Evolutionary conservation across 140 eudicot species (phyloP).

Genomic region (Flaveria floridana): DNA sequence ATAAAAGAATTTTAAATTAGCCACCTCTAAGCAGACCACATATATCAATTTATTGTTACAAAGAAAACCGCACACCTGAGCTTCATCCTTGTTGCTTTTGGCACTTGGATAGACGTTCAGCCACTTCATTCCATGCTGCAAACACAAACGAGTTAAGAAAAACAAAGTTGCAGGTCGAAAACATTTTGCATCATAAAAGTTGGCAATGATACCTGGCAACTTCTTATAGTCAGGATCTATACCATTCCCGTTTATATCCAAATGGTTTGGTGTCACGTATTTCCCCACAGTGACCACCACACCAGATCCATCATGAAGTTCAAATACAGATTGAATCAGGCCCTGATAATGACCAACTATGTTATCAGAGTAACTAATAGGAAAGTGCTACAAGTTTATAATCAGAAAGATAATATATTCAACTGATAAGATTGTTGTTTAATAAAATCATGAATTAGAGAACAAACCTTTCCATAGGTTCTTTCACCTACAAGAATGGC

Average conservation of each 20-base stretch:
- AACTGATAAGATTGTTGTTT: neutral
- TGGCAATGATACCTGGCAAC: conserved; percentile 43
- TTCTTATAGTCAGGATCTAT: conserved; percentile 78
- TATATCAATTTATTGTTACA: neutral
- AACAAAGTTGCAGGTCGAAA: neutral
- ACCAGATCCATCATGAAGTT: conserved; percentile 96
- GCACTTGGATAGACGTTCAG: conserved; percentile 60
- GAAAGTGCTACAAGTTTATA: neutral
- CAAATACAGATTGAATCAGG: conserved; percentile 85
- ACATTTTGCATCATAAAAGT: conserved; percentile 11
- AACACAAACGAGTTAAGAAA: conserved; percentile 4
- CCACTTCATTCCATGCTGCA: conserved; percentile 80
- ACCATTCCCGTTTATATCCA: conserved; percentile 92
- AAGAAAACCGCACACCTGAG: neutral
- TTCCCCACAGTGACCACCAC: conserved; percentile 91
- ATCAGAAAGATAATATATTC: neutral
- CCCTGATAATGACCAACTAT: conserved; percentile 48
- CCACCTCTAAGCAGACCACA: neutral
- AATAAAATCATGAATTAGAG: neutral
- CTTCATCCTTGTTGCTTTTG: conserved; percentile 48
- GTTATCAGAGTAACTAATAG: conserved; percentile 15
- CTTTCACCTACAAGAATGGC: conserved; percentile 93
- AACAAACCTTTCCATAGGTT: conserved; percentile 85
- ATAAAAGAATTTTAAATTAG: neutral
- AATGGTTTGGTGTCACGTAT: conserved; percentile 85